Conservation (phyloP, 805 yeast species). For the Kluyveromyces wickerhamii region DNA sequence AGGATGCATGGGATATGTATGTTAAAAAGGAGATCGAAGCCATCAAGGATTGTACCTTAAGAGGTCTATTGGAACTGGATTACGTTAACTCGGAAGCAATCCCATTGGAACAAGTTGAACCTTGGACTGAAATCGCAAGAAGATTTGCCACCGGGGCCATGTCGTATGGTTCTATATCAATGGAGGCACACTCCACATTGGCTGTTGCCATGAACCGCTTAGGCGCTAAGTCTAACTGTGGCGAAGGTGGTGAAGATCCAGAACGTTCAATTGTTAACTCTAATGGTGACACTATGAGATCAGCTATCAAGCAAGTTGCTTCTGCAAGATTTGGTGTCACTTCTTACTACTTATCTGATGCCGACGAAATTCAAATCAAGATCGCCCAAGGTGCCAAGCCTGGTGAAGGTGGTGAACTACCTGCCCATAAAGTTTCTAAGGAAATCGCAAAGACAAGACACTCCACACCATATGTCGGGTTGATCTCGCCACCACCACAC, state of each 20-base stretch:
- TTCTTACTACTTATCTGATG: constrained; percentile 86
- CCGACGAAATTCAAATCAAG: constrained; percentile 95
- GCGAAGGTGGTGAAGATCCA: constrained; percentile 99
- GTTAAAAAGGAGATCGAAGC: constrained; percentile 88
- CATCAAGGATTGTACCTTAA: constrained; percentile 81
- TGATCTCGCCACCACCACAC: constrained; percentile 97
- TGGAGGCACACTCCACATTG: constrained; percentile 96
- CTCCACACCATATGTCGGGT: constrained; percentile 93
- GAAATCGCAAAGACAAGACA: constrained; percentile 92
- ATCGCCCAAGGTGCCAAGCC: constrained; percentile 99
- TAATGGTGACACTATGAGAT: constrained; percentile 96
- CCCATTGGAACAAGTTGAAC: constrained; percentile 96
- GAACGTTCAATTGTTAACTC: constrained; percentile 73
- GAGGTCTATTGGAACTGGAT: constrained; percentile 92
- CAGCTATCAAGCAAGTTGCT: constrained; percentile 97
- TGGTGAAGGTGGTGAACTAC: constrained; percentile 99
- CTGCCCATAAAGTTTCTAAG: constrained; percentile 84
- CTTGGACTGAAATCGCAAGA: constrained; percentile 98
- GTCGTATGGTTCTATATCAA: constrained; percentile 97
- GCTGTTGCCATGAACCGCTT: constrained; percentile 98
- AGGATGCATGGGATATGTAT: constrained; percentile 83
- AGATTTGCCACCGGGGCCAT: constrained; percentile 99
- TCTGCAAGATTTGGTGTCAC: constrained; percentile 98
- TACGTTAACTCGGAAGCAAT: constrained; percentile 61
- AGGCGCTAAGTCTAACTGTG: constrained; percentile 97